phyloP scores from a whole-genome alignment of 2,329 filamentous ascomycete species.

The Trichoderma simmonsii region DNA sequence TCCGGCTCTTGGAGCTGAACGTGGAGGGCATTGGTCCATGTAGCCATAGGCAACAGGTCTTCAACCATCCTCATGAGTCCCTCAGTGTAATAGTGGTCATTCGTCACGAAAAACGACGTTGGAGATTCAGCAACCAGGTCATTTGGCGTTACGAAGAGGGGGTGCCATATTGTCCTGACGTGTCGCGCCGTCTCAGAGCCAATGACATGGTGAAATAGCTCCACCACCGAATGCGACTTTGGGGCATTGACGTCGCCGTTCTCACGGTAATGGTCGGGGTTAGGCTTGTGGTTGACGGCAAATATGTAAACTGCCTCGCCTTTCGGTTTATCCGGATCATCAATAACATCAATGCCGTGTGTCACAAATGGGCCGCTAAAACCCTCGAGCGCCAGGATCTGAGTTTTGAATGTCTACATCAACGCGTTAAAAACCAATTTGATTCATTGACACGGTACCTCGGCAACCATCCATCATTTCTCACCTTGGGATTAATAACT shows the following conservation, averaged over 20 bases:
- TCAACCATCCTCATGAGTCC: constrained; percentile 48
- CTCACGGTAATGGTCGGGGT: constrained; percentile 37
- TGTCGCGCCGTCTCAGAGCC: constrained; percentile 41
- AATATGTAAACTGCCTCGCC: constrained; percentile 54
- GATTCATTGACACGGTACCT: background rate
- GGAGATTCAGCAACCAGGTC: constrained; percentile 51
- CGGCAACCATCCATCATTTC: constrained; percentile 17
- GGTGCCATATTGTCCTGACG: constrained; percentile 51
- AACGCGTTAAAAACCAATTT: background rate
- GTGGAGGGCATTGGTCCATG: constrained; percentile 50
- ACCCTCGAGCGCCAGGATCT: constrained; percentile 29
- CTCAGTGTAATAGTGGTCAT: constrained; percentile 54
- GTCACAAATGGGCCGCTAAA: constrained; percentile 55
- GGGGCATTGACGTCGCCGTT: constrained; percentile 27
- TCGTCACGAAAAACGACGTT: constrained; percentile 54
- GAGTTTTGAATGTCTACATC: constrained; percentile 43
- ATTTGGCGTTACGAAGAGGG: constrained; percentile 55
- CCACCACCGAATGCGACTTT: constrained; percentile 51
- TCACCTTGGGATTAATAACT: constrained; percentile 52
- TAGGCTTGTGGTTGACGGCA: constrained; percentile 57
- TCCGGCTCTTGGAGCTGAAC: constrained; percentile 35
- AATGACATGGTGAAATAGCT: constrained; percentile 55
- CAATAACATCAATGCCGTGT: constrained; percentile 59
- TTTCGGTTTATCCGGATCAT: constrained; percentile 39
- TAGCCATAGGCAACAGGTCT: constrained; percentile 37